These are phyloP conservation scores for Acanthamoeba triangularis DNA, from an alignment of 208 protist genomes.

Conservation along the genomic window DNA sequence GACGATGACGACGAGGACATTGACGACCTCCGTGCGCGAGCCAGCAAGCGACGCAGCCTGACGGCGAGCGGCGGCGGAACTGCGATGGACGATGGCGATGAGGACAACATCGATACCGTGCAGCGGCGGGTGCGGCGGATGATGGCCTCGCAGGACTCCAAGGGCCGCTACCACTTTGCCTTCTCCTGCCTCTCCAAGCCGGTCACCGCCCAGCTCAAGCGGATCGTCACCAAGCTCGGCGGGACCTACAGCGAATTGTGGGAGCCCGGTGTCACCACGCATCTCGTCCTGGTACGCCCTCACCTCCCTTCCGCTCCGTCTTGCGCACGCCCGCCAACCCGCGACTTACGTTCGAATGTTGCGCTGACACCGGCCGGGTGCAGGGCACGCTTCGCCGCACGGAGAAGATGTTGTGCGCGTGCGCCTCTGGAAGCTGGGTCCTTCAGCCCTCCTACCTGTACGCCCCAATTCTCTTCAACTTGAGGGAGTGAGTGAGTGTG, in stretches of 20 bases:
- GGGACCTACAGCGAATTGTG: conserved; percentile 44
- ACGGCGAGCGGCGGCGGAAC: not conserved
- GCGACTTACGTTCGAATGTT: not conserved
- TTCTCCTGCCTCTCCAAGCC: conserved; percentile 36
- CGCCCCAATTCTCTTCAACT: not conserved
- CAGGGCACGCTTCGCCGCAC: conserved; percentile 25
- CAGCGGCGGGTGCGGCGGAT: not conserved
- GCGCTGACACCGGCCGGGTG: not conserved
- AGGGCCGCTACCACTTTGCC: conserved; percentile 50
- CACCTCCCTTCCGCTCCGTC: not conserved
- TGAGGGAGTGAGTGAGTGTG: not conserved
- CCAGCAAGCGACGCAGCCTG: not conserved
- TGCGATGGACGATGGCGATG: not conserved
- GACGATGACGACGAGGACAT: not conserved
- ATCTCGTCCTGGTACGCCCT: conserved; percentile 10
- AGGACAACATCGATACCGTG: not conserved
- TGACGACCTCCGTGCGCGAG: not conserved
- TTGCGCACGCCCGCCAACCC: no score
- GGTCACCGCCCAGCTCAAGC: not conserved
- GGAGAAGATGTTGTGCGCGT: conserved; percentile 57
- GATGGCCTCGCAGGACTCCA: not conserved
- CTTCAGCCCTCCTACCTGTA: conserved; percentile 51
- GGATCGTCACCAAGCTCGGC: conserved; percentile 56
- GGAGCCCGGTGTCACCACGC: conserved; percentile 37
- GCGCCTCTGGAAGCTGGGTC: conserved; percentile 23